phyloP scores from a whole-genome alignment of 257 asterid species.

The Solanum chaucha region DNA sequence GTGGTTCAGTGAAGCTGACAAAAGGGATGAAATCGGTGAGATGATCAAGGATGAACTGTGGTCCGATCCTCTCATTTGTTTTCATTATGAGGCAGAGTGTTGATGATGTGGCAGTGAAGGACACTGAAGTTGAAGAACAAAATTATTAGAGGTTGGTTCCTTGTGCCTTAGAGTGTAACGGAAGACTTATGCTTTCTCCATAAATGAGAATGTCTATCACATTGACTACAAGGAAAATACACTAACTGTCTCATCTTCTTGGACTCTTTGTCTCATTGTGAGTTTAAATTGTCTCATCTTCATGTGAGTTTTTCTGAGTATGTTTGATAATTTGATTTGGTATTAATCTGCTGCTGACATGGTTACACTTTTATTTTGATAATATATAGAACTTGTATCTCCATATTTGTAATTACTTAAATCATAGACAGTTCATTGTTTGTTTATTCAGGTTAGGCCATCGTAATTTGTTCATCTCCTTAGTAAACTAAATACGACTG shows the following conservation, averaged over 20 bases:
- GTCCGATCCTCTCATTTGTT: not conserved
- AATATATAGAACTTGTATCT: too few relatives aligned
- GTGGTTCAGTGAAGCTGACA: not conserved
- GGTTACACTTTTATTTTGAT: too few relatives aligned
- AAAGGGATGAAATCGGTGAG: not conserved
- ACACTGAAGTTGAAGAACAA: not conserved
- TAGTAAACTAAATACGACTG: not conserved
- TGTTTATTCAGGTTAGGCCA: not conserved
- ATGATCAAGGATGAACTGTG: not conserved
- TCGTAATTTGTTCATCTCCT: not conserved
- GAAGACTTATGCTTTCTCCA: too few relatives aligned
- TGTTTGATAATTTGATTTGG: too few relatives aligned
- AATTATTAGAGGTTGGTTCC: too few relatives aligned
- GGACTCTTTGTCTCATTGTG: not conserved
- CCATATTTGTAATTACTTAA: not conserved
- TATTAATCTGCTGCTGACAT: too few relatives aligned
- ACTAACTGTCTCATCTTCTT: not conserved
- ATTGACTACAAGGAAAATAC: not conserved
- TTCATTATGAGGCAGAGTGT: not conserved
- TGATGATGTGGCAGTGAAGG: not conserved
- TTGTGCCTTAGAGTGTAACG: too few relatives aligned
- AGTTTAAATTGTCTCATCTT: not conserved
- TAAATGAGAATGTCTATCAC: not conserved
- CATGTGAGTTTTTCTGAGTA: too few relatives aligned
- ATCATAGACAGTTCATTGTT: not conserved